A percentile compares a stretch with the other conserved stretches of the same genome.
phyloP scores from a whole-genome alignment of 305 asterid genomes.

The Rubia tinctorum region DNA sequence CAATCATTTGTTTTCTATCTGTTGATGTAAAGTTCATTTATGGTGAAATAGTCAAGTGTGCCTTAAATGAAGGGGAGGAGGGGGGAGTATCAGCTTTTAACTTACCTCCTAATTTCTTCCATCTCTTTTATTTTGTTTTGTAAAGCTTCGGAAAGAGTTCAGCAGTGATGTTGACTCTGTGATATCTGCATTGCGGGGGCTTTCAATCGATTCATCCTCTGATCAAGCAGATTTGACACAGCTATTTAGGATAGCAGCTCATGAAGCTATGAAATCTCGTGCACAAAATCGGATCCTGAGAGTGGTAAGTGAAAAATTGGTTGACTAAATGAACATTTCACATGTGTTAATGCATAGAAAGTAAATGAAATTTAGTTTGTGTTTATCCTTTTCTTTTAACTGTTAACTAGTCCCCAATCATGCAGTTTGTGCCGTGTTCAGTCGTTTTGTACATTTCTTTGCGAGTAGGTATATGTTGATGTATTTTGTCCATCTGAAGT shows the following conservation, averaged over 20 bases:
- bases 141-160: slow-evolving; percentile 84
- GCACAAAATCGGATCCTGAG: slow-evolving; percentile 78
- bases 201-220: slow-evolving; percentile 61
- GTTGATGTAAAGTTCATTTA: not conserved
- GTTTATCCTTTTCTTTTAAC: not conserved
- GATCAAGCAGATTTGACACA: slow-evolving; percentile 78
- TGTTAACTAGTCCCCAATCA: not conserved
- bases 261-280: slow-evolving; percentile 91
- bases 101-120: slow-evolving; percentile 22
- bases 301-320: slow-evolving; percentile 58
- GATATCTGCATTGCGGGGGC: slow-evolving; percentile 56
- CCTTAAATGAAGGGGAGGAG: not conserved
- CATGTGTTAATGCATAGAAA: not conserved
- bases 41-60: not conserved
- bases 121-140: slow-evolving; percentile 18
- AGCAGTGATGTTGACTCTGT: slow-evolving; percentile 75
- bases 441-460: not conserved
- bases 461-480: not conserved
- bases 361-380: not conserved
- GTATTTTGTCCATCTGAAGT: not conserved
- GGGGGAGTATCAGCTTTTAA: not conserved
- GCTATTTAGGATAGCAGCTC: slow-evolving; percentile 77
- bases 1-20: not conserved
- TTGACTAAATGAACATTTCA: slow-evolving; percentile 10
- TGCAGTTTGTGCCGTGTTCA: not conserved